Percentiles rank a stretch among this genome's conserved stretches.
These are phyloP conservation scores for Blastomyces silverae DNA, from an alignment of 2,329 filamentous ascomycete species.

Conservation along the genomic window DNA sequence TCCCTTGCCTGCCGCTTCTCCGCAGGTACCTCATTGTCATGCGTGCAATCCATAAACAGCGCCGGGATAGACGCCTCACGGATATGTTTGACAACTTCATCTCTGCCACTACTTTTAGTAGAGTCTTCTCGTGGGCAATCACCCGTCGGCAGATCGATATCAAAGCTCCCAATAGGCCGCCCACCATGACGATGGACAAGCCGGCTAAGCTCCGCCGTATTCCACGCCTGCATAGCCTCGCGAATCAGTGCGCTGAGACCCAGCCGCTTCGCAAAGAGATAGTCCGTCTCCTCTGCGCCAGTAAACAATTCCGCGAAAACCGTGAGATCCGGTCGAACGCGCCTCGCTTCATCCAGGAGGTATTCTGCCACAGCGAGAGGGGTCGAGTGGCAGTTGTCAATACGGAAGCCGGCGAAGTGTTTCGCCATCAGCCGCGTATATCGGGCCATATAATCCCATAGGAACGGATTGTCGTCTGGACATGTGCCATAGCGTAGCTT, in stretches of 20 bases:
- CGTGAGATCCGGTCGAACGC: constrained; percentile 78
- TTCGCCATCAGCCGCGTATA: constrained; percentile 91
- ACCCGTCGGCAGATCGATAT: constrained; percentile 76
- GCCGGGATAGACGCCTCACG: constrained; percentile 85
- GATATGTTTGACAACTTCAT: constrained; percentile 69
- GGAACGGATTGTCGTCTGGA: constrained; percentile 78
- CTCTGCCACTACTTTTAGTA: constrained; percentile 36
- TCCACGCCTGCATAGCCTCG: constrained; percentile 98
- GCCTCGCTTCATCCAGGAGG: constrained; percentile 86
- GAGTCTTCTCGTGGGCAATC: constrained; percentile 27
- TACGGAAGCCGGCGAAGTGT: constrained; percentile 90
- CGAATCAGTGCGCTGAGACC: constrained; percentile 87
- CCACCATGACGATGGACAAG: constrained; percentile 91
- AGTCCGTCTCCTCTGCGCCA: constrained; percentile 92
- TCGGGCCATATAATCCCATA: constrained; percentile 93
- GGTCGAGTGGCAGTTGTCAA: constrained; percentile 97
- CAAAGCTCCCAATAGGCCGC: constrained; percentile 91
- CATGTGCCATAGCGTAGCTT: constrained; percentile 83
- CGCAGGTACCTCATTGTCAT: constrained; percentile 93
- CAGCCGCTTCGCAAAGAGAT: constrained; percentile 86
- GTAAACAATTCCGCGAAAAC: constrained; percentile 94
- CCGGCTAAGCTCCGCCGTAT: constrained; percentile 82
- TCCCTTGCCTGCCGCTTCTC: constrained; percentile 93
- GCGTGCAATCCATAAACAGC: constrained; percentile 98
- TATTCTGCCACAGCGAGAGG: constrained; percentile 91